These are phyloP conservation scores for Juglanconis sp. DNA, from an alignment of 2,329 filamentous ascomycete species.

Conservation along the genomic window DNA sequence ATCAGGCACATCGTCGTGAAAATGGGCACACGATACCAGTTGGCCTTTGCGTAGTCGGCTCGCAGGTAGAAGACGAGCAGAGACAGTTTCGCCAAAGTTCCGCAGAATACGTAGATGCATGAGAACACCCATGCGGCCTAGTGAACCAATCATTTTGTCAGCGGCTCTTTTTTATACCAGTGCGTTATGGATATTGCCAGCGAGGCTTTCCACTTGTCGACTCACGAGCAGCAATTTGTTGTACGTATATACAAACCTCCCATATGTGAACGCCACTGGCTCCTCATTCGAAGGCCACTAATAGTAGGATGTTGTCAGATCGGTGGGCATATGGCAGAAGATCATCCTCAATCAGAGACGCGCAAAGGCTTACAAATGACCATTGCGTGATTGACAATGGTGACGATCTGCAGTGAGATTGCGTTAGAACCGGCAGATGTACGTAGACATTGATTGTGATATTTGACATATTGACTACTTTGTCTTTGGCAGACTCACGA, in stretches of 20 bases:
- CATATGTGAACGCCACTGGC: not conserved
- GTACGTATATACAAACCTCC: not conserved
- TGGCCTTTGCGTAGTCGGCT: not conserved
- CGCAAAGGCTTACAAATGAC: no score
- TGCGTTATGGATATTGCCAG: not conserved
- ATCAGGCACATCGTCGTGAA: not conserved
- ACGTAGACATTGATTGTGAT: no score
- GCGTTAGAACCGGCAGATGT: no score
- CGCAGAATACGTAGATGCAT: not conserved
- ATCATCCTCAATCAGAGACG: no score
- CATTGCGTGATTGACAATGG: no score
- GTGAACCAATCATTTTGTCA: not conserved
- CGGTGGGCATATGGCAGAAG: not conserved
- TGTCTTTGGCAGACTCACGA: no score
- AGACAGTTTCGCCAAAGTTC: not conserved
- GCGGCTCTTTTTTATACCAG: not conserved
- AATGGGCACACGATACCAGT: not conserved
- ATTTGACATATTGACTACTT: no score
- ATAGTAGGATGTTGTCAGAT: not conserved
- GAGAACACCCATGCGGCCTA: not conserved
- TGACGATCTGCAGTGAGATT: no score
- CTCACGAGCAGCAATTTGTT: not conserved
- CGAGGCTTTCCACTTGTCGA: not conserved
- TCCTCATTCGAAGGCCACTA: not conserved
- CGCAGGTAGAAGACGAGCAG: not conserved